Evolutionary conservation across 805 yeast genomes (phyloP), one percentile per base, ranked within the genome.

Genomic region (Kodamaea kaohsiungensis): DNA sequence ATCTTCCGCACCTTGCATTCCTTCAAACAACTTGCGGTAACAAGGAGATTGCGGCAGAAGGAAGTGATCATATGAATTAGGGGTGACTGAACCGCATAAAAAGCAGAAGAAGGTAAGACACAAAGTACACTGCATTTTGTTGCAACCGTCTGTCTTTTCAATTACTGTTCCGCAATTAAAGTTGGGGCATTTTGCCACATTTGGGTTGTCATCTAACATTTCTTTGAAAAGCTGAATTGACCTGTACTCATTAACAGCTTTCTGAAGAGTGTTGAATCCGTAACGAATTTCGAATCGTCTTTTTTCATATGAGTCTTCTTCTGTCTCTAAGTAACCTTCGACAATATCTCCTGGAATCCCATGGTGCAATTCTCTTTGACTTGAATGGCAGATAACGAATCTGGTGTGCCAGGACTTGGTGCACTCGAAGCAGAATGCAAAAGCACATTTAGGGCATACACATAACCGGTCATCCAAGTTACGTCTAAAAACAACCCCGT

Each of bases 401-500:
- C 71, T 69, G 1, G 87, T 87, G 65, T 85, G 89, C 84, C 86
- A 85, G 2, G 87, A 80, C 57, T 78, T 84, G 5, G 74, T 65
- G 64, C 89, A 85, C 25, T 72, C 73, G 55, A 73, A 72, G 60
- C 89, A 85, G 57, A 83, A 85, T 0, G 85, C 84, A 57, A 77
- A 73, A 9, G 67, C 65, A 62, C 89, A 85, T 3, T 63, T 56
- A 0, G 73, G 67, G 60, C 89, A 85, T 16, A 77, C 71, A 2
- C 81, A 72, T 53, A 85, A 66, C 7, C 75, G 65, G 7, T 80
- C 82, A 52, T 75, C 76, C 13, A 73, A 65, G 56, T 82, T 73
- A 17, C 75, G 75, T 47, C 84, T 67, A 37, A 83, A 72, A 25
- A 84, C 75, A 71, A 77, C 76, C 3, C 66, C 66, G 1, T 68